Evolutionary conservation across 75 land plant species (phyloP), one percentile per base, ranked within the genome.

Genomic region (Gnetum montanum): DNA sequence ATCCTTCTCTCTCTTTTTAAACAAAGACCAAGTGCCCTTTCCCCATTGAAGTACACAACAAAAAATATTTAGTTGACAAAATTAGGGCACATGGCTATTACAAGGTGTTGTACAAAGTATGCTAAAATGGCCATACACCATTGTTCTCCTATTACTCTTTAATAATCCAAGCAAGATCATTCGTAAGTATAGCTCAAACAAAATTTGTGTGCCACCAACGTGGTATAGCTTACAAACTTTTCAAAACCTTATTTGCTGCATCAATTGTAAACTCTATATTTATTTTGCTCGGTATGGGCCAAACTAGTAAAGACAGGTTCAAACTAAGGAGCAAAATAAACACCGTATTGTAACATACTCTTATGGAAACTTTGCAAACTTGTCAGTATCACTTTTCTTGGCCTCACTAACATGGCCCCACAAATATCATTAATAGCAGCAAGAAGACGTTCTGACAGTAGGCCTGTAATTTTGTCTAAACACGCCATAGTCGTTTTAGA

Each of bases 251-350:
- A 59, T 80, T 80, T 31, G 95, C 98, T 13, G 90, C 95, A 29
- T 81, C 84, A 31, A 94, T 70, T 0, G 98, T 94, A 40, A 65
- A 73, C 47, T 82, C 78, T 47, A 94, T 78, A 56, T 94, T 95
- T 31, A n/a, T n/a, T n/a, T n/a, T 82, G 79, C 25, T 77, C 54
- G 27, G 77, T 69, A 63, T 94, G 98, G 13, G 98, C 87, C 60
- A 88, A 65, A 73, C 98, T 80, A 1, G 98, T 88, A 41, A 94
- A 94, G 4, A 95, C 98, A 20, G 98, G 95, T 58, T 94, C 98
- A 61, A 77, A 94, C 48, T 88, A 94, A n/a, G 98, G 98, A 8
- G 98, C 98, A n/a, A 94, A 60, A 60, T 94, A 94, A 3, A 94
- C 95, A 6, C 98, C 98, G 58, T 84, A 71, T 57, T 80, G 82